phyloP scores from a whole-genome alignment of 139 green algal genomes.

The Tetradesmus lagerheimii region DNA sequence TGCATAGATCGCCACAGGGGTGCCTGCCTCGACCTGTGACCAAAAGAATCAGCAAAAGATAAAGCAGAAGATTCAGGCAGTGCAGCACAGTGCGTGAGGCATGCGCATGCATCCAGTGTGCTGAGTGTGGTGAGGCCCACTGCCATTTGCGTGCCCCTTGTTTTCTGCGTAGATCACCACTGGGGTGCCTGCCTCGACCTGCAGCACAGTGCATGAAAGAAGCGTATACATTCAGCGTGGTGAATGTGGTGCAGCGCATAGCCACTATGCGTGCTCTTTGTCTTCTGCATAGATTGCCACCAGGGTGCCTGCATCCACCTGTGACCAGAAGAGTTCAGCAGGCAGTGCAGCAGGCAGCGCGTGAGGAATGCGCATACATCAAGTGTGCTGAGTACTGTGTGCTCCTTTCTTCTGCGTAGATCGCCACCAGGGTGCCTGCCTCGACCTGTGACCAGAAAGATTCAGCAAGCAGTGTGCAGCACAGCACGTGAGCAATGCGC shows the following conservation, averaged over 20 bases:
- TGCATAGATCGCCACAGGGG: constrained; percentile 89
- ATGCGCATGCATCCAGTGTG: constrained; percentile 49
- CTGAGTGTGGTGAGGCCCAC: constrained; percentile 94
- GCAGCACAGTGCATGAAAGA: no score
- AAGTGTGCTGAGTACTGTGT: no score
- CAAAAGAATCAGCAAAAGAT: no score
- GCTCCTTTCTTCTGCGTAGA: no score
- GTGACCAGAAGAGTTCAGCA: neutral
- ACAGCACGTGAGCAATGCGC: no score
- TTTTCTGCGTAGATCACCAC: constrained; percentile 90
- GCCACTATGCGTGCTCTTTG: constrained; percentile 88
- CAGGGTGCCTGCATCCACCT: constrained; percentile 75
- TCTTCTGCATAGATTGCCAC: constrained; percentile 91
- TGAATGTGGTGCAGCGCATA: constrained; percentile 93
- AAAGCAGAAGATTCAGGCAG: neutral
- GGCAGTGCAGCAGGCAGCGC: neutral
- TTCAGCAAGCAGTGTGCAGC: no score
- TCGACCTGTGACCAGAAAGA: no score
- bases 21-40: constrained; percentile 70
- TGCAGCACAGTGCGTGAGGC: no score
- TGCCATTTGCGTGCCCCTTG: constrained; percentile 94
- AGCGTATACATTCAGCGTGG: constrained; percentile 68
- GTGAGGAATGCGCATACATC: no score
- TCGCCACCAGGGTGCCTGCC: no score
- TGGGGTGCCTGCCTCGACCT: constrained; percentile 73